phyloP scores from a whole-genome alignment of 1,284 basidiomycete genomes.

The Apiotrichum veenhuisii region DNA sequence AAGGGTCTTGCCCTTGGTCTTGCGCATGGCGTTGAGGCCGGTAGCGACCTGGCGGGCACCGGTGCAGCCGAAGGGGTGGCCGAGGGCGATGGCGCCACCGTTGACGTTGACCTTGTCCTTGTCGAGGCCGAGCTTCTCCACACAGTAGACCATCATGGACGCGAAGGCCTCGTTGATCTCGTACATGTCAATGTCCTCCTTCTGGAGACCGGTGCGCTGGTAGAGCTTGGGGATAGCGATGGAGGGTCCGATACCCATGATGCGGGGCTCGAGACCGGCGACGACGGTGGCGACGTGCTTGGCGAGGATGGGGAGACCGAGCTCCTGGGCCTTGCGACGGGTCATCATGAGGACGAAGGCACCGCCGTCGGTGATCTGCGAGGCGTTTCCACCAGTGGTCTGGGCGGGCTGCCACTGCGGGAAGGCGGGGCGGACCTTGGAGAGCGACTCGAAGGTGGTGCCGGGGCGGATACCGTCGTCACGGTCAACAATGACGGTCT shows the following conservation, averaged over 20 bases:
- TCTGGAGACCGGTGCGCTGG: conserved; percentile 61
- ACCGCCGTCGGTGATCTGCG: conserved; percentile 90
- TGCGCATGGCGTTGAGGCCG: conserved; percentile 68
- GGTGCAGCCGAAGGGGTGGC: conserved; percentile 55
- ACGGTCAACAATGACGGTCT: conserved; percentile 68
- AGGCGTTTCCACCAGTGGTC: conserved; percentile 58
- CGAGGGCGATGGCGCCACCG: conserved; percentile 69
- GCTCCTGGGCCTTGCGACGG: conserved; percentile 73
- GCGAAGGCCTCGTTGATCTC: conserved; percentile 84
- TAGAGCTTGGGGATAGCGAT: conserved; percentile 73
- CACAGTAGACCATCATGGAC: conserved; percentile 72
- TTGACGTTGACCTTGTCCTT: conserved; percentile 77
- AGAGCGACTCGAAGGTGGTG: conserved; percentile 73
- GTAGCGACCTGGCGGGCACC: conserved; percentile 82
- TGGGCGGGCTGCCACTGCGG: conserved; percentile 59
- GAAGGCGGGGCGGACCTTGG: conserved; percentile 85
- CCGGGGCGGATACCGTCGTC: conserved; percentile 87
- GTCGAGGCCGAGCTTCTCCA: conserved; percentile 65
- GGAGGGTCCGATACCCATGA: conserved; percentile 82
- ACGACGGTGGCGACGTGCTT: conserved; percentile 73
- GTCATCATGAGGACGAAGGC: conserved; percentile 82
- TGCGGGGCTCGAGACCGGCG: conserved; percentile 70
- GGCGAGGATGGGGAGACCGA: conserved; percentile 79
- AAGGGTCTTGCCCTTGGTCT: conserved; percentile 72
- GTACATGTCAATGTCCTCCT: conserved; percentile 76